A percentile compares a stretch with the other conserved stretches of the same genome.
Conservation (phyloP, 2,329 filamentous ascomycete genomes). For the Calcarisporium arbuscula region DNA sequence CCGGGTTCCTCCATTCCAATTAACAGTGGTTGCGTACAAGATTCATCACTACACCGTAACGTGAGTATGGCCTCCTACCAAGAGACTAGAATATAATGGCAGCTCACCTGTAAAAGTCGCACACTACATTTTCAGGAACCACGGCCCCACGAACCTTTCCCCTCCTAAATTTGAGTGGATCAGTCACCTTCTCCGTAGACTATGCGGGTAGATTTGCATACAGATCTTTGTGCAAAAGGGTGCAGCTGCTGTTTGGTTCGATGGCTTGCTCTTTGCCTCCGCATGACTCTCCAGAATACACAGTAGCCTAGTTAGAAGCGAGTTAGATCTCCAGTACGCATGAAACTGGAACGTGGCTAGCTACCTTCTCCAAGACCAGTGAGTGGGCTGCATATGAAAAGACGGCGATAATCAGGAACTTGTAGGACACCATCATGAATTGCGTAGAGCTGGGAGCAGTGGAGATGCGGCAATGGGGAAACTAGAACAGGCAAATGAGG, state of each 20-base stretch:
- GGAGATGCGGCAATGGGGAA: too few relatives aligned
- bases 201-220: not conserved
- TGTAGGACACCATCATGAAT: too few relatives aligned
- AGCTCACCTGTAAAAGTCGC: not conserved
- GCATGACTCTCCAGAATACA: conserved; percentile 4
- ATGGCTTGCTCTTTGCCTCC: not conserved
- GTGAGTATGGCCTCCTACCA: not conserved
- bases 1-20: conserved; percentile 7
- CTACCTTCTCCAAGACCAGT: not conserved
- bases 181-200: not conserved
- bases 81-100: not conserved
- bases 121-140: not conserved
- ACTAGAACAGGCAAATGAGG: too few relatives aligned
- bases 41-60: conserved; percentile 2
- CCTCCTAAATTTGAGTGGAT: not conserved
- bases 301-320: not conserved
- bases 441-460: too few relatives aligned
- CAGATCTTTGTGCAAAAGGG: not conserved
- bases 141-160: not conserved
- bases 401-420: not conserved
- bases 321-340: conserved; percentile 23
- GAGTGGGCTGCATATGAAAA: not conserved
- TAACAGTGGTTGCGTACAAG: conserved; percentile 4
- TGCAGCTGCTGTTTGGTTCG: conserved; percentile 4
- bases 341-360: conserved; percentile 9